These are phyloP conservation scores for Lactarius psammicola DNA, from an alignment of 768 basidiomycete genomes.

Conservation along the genomic window DNA sequence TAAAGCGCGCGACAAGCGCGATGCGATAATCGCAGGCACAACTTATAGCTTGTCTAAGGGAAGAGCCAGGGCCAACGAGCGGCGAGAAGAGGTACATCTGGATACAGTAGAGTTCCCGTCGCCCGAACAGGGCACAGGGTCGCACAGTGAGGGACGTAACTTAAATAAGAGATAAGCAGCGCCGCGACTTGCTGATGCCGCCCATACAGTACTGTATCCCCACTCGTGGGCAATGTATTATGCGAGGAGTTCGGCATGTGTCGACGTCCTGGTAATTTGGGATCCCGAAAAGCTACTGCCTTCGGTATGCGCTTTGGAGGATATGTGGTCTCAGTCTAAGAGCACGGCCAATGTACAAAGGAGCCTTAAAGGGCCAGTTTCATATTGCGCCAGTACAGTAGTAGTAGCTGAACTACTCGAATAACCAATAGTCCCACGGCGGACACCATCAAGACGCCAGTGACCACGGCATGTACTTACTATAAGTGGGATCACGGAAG, in stretches of 20 bases:
- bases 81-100: too few species aligned
- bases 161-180: too few species aligned
- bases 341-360: neutral
- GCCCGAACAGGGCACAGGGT: neutral
- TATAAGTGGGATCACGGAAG: neutral
- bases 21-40: neutral
- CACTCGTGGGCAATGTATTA: neutral
- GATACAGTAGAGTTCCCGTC: neutral
- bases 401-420: too few species aligned
- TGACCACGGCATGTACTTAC: neutral
- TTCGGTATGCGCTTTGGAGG: neutral
- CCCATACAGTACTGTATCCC: neutral
- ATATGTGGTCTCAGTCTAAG: neutral
- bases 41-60: neutral
- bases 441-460: too few species aligned
- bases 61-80: neutral
- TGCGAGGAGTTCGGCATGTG: neutral
- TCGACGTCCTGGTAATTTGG: neutral
- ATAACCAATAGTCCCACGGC: neutral
- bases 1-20: conserved; percentile 2
- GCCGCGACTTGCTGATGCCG: neutral
- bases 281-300: neutral
- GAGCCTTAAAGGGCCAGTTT: neutral
- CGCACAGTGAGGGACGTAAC: too few species aligned
- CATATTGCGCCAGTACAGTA: neutral